Conservation (phyloP, 306 rosid species). For the Hylodesmum podocarpum region DNA sequence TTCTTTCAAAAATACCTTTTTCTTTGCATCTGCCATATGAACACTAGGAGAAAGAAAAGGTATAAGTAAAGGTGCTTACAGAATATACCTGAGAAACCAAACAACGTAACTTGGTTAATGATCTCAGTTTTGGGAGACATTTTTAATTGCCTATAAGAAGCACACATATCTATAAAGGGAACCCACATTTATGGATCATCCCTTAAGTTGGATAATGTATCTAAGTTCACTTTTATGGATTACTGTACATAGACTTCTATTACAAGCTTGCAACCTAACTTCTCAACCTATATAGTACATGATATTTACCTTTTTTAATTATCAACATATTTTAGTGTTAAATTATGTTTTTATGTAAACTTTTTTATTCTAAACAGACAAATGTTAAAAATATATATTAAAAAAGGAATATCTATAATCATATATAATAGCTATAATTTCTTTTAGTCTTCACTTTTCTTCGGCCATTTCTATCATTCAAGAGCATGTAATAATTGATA, state of each 20-base stretch:
- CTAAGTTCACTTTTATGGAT: constrained; percentile 7
- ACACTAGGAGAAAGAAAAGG: not conserved
- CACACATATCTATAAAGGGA: not conserved
- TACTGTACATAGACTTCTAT: not conserved
- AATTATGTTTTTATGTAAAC: not conserved
- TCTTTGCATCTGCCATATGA: not conserved
- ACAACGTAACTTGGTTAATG: not conserved
- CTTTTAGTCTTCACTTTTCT: too few relatives aligned
- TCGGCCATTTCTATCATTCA: too few relatives aligned
- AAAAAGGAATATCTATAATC: not conserved
- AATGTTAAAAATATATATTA: not conserved
- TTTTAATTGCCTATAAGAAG: not conserved
- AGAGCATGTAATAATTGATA: too few relatives aligned
- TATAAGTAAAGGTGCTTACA: not conserved
- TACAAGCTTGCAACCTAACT: not conserved
- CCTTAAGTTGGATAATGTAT: not conserved
- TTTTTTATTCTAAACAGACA: too few relatives aligned
- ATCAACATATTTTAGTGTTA: not conserved
- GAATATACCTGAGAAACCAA: constrained; percentile 17
- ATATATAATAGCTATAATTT: too few relatives aligned
- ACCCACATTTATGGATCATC: not conserved
- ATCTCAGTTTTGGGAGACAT: not conserved
- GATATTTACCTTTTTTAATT: not conserved
- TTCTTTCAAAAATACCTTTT: not conserved
- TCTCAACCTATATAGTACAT: not conserved